Evolutionary conservation across 2,329 filamentous ascomycete species (phyloP).

Genomic region (Herpotrichia juniperi): DNA sequence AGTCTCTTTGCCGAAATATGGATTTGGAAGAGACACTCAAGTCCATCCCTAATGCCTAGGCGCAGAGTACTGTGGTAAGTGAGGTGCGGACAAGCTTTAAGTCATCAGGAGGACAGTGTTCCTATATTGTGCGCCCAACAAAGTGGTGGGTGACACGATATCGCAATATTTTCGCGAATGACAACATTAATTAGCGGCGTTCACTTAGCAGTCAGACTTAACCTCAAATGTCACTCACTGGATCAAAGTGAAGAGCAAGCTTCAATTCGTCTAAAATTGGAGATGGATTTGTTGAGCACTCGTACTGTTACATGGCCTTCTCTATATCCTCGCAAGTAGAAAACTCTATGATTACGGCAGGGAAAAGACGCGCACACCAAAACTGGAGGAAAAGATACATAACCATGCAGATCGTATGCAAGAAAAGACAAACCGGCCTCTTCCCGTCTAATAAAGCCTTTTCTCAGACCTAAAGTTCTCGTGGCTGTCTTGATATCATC

Average conservation of each 20-base stretch:
- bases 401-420: constrained; percentile 36
- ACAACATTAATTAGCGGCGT: no score
- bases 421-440: constrained; percentile 27
- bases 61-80: not conserved
- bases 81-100: not conserved
- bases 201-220: no score
- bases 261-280: not conserved
- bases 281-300: not conserved
- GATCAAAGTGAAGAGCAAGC: not conserved
- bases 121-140: not conserved
- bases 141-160: not conserved
- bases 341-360: constrained; percentile 2
- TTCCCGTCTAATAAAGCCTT: constrained; percentile 28
- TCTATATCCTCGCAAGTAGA: not conserved
- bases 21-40: no score
- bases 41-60: no score
- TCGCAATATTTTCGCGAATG: not conserved
- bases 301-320: not conserved
- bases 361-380: not conserved
- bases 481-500: constrained; percentile 39
- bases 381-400: constrained; percentile 19
- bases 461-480: constrained; percentile 17
- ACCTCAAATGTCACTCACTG: not conserved
- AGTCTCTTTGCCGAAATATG: no score
- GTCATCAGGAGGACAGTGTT: not conserved